Base-by-base conservation (phyloP, 352 stramenopile genomes). In the Globisporangium middletonii region DNA sequence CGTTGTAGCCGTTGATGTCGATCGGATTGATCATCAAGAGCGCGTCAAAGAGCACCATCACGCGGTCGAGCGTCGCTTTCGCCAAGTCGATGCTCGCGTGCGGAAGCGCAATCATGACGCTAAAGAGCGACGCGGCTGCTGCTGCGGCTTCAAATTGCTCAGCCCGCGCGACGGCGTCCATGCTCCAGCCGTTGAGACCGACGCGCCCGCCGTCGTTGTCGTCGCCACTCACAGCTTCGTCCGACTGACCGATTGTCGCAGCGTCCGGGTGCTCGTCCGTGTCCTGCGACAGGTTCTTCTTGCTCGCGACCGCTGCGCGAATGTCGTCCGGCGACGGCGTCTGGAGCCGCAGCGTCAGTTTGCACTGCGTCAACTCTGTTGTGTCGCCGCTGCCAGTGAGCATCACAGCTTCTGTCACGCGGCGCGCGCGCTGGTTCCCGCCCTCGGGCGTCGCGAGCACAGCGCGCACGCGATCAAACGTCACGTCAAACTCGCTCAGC, bases 1-100 rank as follows among this genome's bases (percentile, higher is more conserved):
- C 71, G 38, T 92, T 92, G 60, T 89, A 81, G 13, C 67, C 83
- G 28, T 91, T 85, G 55, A 95, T 72, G 59, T 95, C 86, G 41
- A 94, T 87, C 1, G 86, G 86, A 59, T 92, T 94, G 49, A 95
- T 95, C 75, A 89, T 86, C 59, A 95, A 54, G 1, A 95, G 64
- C 12, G 83, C 81, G 58, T 95, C 86, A 59, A 92, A 89, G 3
- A 95, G 63, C 26, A 95, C 74, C 76, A 95, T 88, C 44, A 95
- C 64, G 2, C 86, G 79, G 55, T 89, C 82, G 47, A 91, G 67
- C 12, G 79, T 85, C 4, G 72, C 55, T 57, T 92, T 93, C 35
- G 74, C 75, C 38, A 95, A 64, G 7, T 79, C 64, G 30, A 86
- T 64, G 23, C 63, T 80, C 0, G 83, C 77, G 27, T 70, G 68